These are phyloP conservation scores for Ballota nigra DNA, from an alignment of 257 asterid species.

Conservation along the genomic window DNA sequence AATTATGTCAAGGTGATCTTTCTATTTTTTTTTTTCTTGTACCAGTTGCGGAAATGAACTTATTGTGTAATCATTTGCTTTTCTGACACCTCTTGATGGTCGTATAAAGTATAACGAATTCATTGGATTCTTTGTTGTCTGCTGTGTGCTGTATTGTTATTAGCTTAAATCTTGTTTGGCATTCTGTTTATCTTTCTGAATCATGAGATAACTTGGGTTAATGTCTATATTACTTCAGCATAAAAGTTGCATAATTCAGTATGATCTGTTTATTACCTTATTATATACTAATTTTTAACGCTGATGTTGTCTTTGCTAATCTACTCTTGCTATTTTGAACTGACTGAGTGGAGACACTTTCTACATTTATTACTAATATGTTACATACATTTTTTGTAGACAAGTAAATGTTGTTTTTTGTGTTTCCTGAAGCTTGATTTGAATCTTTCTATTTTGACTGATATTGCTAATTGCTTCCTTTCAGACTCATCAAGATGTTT, in stretches of 20 bases:
- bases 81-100: neutral
- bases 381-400: neutral
- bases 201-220: neutral
- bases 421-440: conserved; percentile 18
- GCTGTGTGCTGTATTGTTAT: neutral
- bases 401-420: neutral
- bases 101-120: conserved; percentile 1
- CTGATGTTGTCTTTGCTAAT: neutral
- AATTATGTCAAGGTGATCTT: conserved; percentile 81
- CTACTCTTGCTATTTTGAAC: neutral
- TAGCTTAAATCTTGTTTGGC: conserved; percentile 2
- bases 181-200: neutral
- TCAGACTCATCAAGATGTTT: conserved; percentile 88
- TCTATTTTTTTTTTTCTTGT: neutral
- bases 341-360: neutral
- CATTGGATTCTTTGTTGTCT: neutral
- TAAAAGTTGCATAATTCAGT: neutral
- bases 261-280: neutral
- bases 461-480: conserved; percentile 15
- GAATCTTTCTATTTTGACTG: conserved; percentile 6
- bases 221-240: neutral
- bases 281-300: neutral
- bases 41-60: conserved; percentile 7
- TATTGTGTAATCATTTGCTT: neutral
- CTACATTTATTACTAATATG: neutral